Evolutionary conservation across 768 basidiomycete genomes (phyloP), one percentile per base, ranked within the genome.

Genomic region (Phylloporus rhodoxanthus): DNA sequence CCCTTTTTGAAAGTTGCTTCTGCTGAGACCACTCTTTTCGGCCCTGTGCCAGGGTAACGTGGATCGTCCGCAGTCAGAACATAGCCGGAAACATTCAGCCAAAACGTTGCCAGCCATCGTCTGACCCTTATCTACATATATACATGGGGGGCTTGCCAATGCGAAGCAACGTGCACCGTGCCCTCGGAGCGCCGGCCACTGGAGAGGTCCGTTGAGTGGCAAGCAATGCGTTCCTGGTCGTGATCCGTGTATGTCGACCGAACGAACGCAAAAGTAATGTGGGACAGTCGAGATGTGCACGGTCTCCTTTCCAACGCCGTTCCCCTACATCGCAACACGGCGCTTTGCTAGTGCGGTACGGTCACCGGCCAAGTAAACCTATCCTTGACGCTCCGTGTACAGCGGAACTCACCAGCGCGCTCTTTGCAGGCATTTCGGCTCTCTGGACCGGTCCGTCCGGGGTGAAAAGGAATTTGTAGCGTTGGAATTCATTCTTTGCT

Each of bases 181-280:
- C 13, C n/a, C 6, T 40, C 20, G 9, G 25, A 40, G 20, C 50
- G n/a, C 33, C 30, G 45, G 39, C 39, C n/a, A 28, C n/a, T 36
- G 20, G 29, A 37, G 19, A 46, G 20, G 25, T 26, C 14, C 29
- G 41, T 30, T 47, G 8, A 26, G 14, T 19, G 28, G 28, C 25
- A 34, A 8, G n/a, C 15, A 47, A 15, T 19, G 33, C 15, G 45
- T 46, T 33, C 51, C 55, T 52, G 41, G 29, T 7, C 29, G 45
- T 55, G 57, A 54, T 61, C 61, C 60, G 55, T 63, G 39, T 8
- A 14, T 8, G 26, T 21, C 38, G 33, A 29, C 20, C 8, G n/a
- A 38, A 43, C 17, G 42, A 33, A 58, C 13, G 39, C 8, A 36
- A 43, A 21, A 29, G 13, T 17, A 53, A 20, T 11, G 40, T 2